Evolutionary conservation across 495 filamentous ascomycete genomes (phyloP), one percentile per base, ranked within the genome.

Genomic region (Penicillium longicatenatum): DNA sequence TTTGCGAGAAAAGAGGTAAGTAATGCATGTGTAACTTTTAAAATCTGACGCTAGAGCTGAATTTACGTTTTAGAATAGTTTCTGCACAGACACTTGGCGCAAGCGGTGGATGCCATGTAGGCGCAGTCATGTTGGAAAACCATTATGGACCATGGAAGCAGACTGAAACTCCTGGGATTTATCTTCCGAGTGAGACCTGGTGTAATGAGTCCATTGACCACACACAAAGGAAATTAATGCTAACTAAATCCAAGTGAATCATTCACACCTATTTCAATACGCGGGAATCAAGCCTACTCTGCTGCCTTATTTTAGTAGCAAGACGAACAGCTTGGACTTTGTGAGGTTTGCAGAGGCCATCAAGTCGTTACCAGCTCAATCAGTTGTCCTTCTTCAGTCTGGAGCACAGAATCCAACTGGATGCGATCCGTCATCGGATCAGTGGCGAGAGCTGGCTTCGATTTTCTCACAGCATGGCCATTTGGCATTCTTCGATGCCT

Each of bases 371-470:
- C 61, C 61, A 39, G 49, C 56, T 53, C 56, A 59, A 37, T 63
- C 61, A 14, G 61, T 63, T 2, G 26, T 63, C 16, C 61, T 63
- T 44, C 42, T 63, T 2, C 61, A 63, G 29, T 56, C 61, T 1
- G 39, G 33, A 19, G 61, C 61, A 29, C 61, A 63, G 22, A 63
- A 63, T 14, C 61, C 61, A 35, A 63, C 61, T 22, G 61, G 61
- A 42, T 47, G 56, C 49, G 61, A 63, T 37, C 61, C 61, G 6
- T 50, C 61, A 2, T 57, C 20, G 1, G 47, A 55, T 8, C 61
- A 63, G 20, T 63, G 61, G 61, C 22, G 14, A 29, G 57, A 50
- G 11, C 24, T 63, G 4, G 53, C 57, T 4, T 31, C 46, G 5
- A 55, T 63, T 14, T 63, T 63, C 44, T 35, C 35, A 10, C 16